These are phyloP conservation scores for Sporobolomyces roseus DNA, from an alignment of 768 basidiomycete species.

Conservation along the genomic window DNA sequence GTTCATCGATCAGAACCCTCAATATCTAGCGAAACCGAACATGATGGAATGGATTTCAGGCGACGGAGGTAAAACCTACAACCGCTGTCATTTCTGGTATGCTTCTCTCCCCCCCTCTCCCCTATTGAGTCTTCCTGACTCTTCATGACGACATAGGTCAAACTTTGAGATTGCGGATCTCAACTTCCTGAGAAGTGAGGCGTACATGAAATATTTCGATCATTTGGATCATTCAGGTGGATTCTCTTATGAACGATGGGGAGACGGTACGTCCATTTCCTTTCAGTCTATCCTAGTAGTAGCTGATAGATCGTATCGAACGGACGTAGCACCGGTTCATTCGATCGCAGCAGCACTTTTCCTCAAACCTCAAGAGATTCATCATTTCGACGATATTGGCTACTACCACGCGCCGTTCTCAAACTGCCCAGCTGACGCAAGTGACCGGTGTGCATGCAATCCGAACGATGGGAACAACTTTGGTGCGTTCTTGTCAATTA, in stretches of 20 bases:
- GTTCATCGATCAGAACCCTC: constrained; percentile 63
- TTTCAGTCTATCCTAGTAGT: not conserved
- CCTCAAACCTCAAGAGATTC: constrained; percentile 75
- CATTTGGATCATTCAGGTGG: constrained; percentile 73
- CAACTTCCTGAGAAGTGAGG: constrained; percentile 76
- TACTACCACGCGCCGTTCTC: constrained; percentile 23
- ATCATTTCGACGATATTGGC: constrained; percentile 89
- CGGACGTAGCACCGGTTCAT: constrained; percentile 65
- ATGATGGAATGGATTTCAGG: constrained; percentile 69
- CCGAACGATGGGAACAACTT: constrained; percentile 15
- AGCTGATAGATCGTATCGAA: constrained; percentile 47
- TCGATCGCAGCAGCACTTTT: constrained; percentile 88
- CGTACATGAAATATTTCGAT: constrained; percentile 78
- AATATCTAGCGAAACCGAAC: constrained; percentile 62
- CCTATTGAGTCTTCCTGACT: no score
- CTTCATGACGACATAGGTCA: no score
- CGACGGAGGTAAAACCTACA: constrained; percentile 68
- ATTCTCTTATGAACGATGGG: constrained; percentile 73
- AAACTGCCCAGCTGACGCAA: constrained; percentile 7
- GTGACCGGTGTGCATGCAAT: constrained; percentile 15
- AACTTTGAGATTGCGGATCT: constrained; percentile 63
- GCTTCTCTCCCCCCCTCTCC: not conserved
- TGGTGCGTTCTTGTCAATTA: not conserved
- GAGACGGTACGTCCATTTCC: constrained; percentile 51
- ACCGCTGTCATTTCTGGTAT: constrained; percentile 53